Percentiles rank a stretch among this genome's conserved stretches.
Evolutionary conservation across 441 rosid genomes (phyloP).

Genomic region (Manihot esculenta): DNA sequence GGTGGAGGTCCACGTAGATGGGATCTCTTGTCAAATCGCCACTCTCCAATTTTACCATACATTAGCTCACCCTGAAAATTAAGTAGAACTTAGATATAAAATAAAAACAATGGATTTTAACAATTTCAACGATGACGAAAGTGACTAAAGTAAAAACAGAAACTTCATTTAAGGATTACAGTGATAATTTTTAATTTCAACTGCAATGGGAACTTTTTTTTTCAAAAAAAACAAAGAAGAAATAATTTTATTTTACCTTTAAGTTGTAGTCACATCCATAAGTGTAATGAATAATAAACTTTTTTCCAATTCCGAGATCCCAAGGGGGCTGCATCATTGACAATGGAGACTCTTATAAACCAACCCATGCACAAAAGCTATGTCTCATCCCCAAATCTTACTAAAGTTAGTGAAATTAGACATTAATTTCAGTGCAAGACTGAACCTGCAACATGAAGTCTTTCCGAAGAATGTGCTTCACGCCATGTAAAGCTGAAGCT

Average conservation of each 20-base stretch:
- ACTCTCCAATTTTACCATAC: conserved; percentile 64
- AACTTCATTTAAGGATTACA: too few species aligned
- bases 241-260: conserved; percentile 37
- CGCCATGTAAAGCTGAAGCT: conserved; percentile 64
- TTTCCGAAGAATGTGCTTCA: conserved; percentile 53
- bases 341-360: conserved; percentile 2
- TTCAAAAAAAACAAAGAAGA: too few species aligned
- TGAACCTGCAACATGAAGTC: conserved; percentile 72
- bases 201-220: neutral
- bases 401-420: neutral
- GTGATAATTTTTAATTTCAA: neutral
- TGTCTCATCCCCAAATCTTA: neutral
- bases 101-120: neutral
- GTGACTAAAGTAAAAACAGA: neutral
- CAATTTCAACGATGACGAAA: neutral
- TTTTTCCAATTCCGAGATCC: conserved; percentile 45
- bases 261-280: conserved; percentile 62
- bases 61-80: conserved; percentile 52
- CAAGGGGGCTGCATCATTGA: conserved; percentile 56
- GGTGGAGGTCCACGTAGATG: conserved; percentile 58
- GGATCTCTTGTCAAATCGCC: conserved; percentile 72
- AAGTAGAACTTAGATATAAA: neutral
- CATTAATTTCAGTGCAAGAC: neutral
- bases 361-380: neutral
- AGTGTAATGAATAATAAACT: conserved; percentile 61